Percentiles rank a stretch among this genome's conserved stretches.
phyloP scores from a whole-genome alignment of 306 rosid species.

The Prunus campanulata region DNA sequence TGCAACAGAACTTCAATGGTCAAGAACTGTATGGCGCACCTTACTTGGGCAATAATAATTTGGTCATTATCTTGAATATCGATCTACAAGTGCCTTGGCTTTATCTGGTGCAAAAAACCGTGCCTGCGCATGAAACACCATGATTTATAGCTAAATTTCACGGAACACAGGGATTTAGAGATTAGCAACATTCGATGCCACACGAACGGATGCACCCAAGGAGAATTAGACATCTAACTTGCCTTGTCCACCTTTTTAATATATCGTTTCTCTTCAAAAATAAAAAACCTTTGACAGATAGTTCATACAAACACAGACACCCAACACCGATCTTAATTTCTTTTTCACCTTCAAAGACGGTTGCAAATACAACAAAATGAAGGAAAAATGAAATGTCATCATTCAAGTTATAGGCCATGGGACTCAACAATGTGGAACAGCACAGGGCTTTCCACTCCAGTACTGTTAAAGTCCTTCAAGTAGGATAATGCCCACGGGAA shows the following conservation, averaged over 20 bases:
- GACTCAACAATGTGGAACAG: not conserved
- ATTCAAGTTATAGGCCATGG: not conserved
- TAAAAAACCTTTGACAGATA: not conserved
- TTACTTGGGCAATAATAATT: not conserved
- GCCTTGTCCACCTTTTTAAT: no score
- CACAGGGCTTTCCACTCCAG: not conserved
- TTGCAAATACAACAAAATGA: no score
- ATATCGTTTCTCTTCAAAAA: no score
- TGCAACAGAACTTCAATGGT: not conserved
- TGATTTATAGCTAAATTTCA: not conserved
- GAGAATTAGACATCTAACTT: not conserved
- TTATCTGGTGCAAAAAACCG: slow-evolving; percentile 84
- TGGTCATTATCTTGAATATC: slow-evolving; percentile 47
- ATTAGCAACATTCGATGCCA: not conserved
- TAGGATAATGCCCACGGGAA: not conserved
- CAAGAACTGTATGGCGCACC: not conserved
- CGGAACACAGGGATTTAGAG: not conserved
- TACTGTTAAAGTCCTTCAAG: not conserved
- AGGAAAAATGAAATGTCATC: not conserved
- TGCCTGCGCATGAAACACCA: slow-evolving; percentile 49
- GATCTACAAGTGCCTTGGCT: slow-evolving; percentile 83
- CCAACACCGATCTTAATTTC: not conserved
- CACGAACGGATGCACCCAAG: not conserved
- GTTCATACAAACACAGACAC: not conserved
- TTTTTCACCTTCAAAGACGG: not conserved